Percentiles rank a stretch among this genome's conserved stretches.
phyloP scores from a whole-genome alignment of 192 early-diverging fungal genomes.

The Allomyces macrogynus region DNA sequence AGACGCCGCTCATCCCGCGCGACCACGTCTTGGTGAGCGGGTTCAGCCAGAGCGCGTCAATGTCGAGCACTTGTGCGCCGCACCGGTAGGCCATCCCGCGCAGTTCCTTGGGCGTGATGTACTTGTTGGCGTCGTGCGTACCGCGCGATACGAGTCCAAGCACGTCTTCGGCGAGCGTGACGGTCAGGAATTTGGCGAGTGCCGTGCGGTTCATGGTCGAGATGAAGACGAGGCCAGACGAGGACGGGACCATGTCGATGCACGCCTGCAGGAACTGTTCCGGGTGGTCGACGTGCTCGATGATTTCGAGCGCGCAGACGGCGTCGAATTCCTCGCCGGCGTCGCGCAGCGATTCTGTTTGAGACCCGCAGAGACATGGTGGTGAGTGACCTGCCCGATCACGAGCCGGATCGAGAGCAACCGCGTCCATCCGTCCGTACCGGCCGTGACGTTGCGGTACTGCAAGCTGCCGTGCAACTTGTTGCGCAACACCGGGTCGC shows the following conservation, averaged over 20 bases:
- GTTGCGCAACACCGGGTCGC: slow-evolving; percentile 39
- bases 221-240: slow-evolving; percentile 57
- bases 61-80: slow-evolving; percentile 21
- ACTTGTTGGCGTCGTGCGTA: slow-evolving; percentile 73
- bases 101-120: slow-evolving; percentile 59
- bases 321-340: slow-evolving; percentile 43
- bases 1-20: background rate
- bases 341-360: slow-evolving; percentile 29
- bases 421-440: slow-evolving; percentile 7
- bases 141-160: slow-evolving; percentile 55
- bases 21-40: slow-evolving; percentile 22
- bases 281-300: slow-evolving; percentile 76
- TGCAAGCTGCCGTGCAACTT: slow-evolving; percentile 24
- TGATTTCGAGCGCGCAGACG: slow-evolving; percentile 71
- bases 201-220: slow-evolving; percentile 84
- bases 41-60: slow-evolving; percentile 30
- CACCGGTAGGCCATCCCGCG: slow-evolving; percentile 20
- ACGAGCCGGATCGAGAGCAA: no score
- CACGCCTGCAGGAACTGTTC: slow-evolving; percentile 46
- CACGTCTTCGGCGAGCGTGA: slow-evolving; percentile 62
- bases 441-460: slow-evolving; percentile 46
- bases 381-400: background rate
- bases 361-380: background rate
- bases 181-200: slow-evolving; percentile 50
- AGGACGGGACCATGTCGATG: slow-evolving; percentile 21